phyloP scores from a whole-genome alignment of 345 rosid genomes.

The Gossypium mustelinum region DNA sequence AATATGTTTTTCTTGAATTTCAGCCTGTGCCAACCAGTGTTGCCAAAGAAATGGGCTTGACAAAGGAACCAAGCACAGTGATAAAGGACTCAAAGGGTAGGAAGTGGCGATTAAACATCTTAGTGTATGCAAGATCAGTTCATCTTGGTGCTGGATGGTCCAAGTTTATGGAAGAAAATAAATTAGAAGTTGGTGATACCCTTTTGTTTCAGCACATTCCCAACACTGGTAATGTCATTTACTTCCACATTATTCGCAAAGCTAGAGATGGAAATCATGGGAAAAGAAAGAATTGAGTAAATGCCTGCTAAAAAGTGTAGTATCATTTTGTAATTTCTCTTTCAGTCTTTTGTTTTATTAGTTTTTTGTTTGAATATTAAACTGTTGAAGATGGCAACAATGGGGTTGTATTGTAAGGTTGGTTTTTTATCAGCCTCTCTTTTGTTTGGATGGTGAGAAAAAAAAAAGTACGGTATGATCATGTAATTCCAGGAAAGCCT shows the following conservation, averaged over 20 bases:
- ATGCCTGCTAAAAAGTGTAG: not conserved
- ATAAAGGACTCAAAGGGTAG: not conserved
- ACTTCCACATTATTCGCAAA: not conserved
- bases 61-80: not conserved
- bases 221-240: not conserved
- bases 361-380: not conserved
- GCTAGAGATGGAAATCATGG: not conserved
- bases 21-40: not conserved
- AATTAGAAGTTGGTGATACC: not conserved
- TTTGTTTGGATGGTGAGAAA: not conserved
- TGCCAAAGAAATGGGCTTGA: not conserved
- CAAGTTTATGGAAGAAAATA: not conserved
- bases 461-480: not conserved
- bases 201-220: constrained; percentile 5
- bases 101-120: not conserved
- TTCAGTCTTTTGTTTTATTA: not conserved
- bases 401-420: not conserved
- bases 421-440: not conserved
- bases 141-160: not conserved
- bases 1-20: not conserved
- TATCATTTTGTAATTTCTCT: not conserved
- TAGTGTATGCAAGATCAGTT: not conserved
- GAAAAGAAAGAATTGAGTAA: not conserved
- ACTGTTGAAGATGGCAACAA: not conserved
- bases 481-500: not conserved